Evolutionary conservation across 1,284 basidiomycete genomes (phyloP), one percentile per base, ranked within the genome.

Genomic region (Rhodotorula sp.): DNA sequence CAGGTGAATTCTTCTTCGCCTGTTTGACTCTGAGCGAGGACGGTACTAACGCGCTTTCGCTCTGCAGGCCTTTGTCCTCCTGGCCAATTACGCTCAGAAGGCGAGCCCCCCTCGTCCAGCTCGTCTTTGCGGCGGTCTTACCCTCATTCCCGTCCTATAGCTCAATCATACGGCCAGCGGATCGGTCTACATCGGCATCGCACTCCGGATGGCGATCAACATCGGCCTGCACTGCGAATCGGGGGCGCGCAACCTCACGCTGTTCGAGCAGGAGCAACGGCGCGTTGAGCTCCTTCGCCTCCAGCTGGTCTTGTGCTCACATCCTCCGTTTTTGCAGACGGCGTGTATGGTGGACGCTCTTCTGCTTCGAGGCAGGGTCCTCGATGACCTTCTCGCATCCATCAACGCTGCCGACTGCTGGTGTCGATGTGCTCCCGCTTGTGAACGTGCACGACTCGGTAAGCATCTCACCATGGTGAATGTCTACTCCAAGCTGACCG

Each of bases 291-390:
- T 22, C 48, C 12, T 12, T 7, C 22, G 29, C 41, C 6, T n/a
- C n/a, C n/a, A n/a, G 3, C n/a, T 17, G 17, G 0, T 2, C 8
- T 3, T 19, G 27, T 5, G 29, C 7, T 13, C 15, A 2, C 59
- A 27, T 1, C 34, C 32, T 19, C 10, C 2, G 6, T 22, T 19
- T 17, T 15, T 6, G 29, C 61, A 64, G 78, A 56, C 73, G 78
- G 9, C 73, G 78, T 3, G 76, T 78, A 10, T 79, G 78, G 78
- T 79, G 77, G 77, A 72, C 72, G 1, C 55, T 79, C 12, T 78
- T 68, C 68, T 71, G 71, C 27, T 79, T 79, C 58, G 78, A 79
- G 50, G n/a, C 46, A 6, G 62, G 62, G 10, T 22, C 53, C 25
- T 34, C 41, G 22, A 67, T 78, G 57, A 79, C 78, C 0, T 79